A percentile compares a stretch with the other conserved stretches of the same genome.
Evolutionary conservation across 164 flowering plant species (phyloP).

Genomic region (Tetracentron sinense): DNA sequence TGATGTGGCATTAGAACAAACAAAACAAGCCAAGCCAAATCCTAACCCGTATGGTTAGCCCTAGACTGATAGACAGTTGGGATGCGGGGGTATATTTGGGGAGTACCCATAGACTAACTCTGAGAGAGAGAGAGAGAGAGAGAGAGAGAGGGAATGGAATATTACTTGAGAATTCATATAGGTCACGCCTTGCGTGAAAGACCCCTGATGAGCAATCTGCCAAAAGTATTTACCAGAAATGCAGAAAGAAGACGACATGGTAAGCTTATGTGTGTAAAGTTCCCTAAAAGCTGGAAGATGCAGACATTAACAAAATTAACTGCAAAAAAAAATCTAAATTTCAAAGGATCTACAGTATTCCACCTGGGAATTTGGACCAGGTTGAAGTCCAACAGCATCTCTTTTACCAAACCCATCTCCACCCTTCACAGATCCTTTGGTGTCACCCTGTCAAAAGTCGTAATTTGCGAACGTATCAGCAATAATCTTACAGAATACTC

Average conservation of each 20-base stretch:
- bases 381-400: slow-evolving; percentile 38
- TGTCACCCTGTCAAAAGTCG: slow-evolving; percentile 42
- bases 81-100: too few relatives aligned
- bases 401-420: slow-evolving; percentile 28
- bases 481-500: slow-evolving; percentile 1
- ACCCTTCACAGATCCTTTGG: slow-evolving; percentile 50
- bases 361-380: slow-evolving; percentile 37
- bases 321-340: not conserved
- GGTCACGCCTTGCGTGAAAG: slow-evolving; percentile 39
- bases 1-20: too few relatives aligned
- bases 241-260: not conserved
- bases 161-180: slow-evolving; percentile 45
- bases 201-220: slow-evolving; percentile 50
- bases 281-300: not conserved
- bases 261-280: not conserved
- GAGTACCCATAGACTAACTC: too few relatives aligned
- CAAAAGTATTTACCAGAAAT: not conserved
- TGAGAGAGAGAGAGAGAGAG: too few relatives aligned
- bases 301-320: not conserved
- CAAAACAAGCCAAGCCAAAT: too few relatives aligned
- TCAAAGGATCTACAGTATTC: not conserved
- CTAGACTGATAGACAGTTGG: too few relatives aligned
- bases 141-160: too few relatives aligned
- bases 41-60: too few relatives aligned
- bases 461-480: not conserved